Evolutionary conservation across 331 rosid genomes (phyloP).

Genomic region (Cucumis variabilis): DNA sequence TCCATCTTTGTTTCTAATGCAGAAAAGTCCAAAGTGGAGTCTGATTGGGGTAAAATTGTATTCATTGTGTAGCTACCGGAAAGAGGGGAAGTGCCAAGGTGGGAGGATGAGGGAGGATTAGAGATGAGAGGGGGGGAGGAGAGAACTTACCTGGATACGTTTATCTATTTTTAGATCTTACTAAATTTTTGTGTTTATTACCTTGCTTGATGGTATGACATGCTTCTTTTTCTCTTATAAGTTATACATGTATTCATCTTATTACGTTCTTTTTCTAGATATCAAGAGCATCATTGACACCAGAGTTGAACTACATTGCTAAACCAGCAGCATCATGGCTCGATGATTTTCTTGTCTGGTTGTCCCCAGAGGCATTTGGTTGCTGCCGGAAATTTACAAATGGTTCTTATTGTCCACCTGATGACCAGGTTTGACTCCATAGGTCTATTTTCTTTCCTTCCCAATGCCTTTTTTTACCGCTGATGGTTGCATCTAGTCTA

Average conservation of each 20-base stretch:
- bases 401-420: constrained; percentile 96
- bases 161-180: no score
- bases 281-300: constrained; percentile 82
- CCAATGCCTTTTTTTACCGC: constrained; percentile 30
- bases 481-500: constrained; percentile 19
- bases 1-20: no score
- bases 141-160: no score
- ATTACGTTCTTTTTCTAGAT: constrained; percentile 61
- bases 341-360: constrained; percentile 98
- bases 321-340: constrained; percentile 99
- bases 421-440: constrained; percentile 80
- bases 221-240: not conserved
- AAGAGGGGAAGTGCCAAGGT: no score
- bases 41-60: no score
- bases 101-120: no score
- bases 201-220: constrained; percentile 6
- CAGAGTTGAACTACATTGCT: constrained; percentile 87
- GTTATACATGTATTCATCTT: constrained; percentile 26
- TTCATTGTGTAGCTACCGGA: no score
- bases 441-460: constrained; percentile 22
- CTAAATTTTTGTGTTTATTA: not conserved
- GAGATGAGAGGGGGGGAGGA: no score
- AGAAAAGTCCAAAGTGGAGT: no score
- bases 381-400: constrained; percentile 92
- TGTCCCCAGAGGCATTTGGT: constrained; percentile 98